Evolutionary conservation across 441 rosid species (phyloP).

Genomic region (Euphorbia celastroides): DNA sequence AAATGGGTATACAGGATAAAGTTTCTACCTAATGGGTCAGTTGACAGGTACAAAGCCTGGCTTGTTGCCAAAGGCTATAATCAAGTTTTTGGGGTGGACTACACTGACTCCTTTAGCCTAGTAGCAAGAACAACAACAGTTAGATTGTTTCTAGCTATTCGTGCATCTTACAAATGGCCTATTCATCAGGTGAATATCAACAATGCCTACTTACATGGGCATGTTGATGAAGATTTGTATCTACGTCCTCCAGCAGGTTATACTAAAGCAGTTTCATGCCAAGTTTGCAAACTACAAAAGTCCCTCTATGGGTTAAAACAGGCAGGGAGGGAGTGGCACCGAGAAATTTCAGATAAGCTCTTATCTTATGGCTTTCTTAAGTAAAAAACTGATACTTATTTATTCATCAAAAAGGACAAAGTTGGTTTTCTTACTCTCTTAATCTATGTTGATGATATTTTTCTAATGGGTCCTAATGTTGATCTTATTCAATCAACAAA

Average conservation of each 20-base stretch:
- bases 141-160: no score
- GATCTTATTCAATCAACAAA: no score
- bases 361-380: not conserved
- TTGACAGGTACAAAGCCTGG: not conserved
- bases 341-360: not conserved
- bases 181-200: no score
- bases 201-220: not conserved
- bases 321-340: not conserved
- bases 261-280: not conserved
- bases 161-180: no score
- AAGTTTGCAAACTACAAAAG: not conserved
- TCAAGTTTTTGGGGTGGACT: not conserved
- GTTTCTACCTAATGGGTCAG: not conserved
- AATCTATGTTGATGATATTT: no score
- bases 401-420: not conserved
- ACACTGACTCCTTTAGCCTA: no score
- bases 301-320: not conserved
- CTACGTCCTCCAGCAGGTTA: not conserved
- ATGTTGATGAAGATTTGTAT: not conserved
- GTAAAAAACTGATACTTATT: not conserved
- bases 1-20: not conserved
- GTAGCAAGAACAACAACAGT: not conserved
- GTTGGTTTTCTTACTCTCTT: no score
- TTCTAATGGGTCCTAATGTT: no score
- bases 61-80: not conserved